Base-by-base conservation (phyloP, 495 filamentous ascomycete species). In the Hyaloscypha hepaticicola region DNA sequence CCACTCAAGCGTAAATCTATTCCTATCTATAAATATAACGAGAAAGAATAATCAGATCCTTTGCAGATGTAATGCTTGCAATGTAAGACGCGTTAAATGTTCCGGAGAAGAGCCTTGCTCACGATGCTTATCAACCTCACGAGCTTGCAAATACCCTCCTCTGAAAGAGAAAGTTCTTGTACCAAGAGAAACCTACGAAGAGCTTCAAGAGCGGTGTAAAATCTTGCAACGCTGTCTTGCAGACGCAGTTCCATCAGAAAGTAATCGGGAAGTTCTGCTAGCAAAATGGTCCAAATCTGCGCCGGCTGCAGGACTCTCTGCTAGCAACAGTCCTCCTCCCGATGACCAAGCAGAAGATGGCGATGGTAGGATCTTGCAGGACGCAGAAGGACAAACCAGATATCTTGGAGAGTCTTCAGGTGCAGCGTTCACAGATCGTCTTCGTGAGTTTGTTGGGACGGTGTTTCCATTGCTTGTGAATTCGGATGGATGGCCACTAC, bases 31-130 rank as follows among this genome's bases (percentile, higher is more conserved):
- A 3, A 19, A 4, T 11, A 11, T 16, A 45, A 16, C 31, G 14
- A 16, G 11, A 19, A 19, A 16, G 7, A 48, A 14, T 25, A 16
- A 3, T 21, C 58, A 48, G 27, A 60, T 4, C 22, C 25, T 14
- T 21, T 8, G 3, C 24, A 79, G 77, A 22, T 80, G 77, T 70
- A 79, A 80, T 64, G 69, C 67, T 60, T 80, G 77, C 73, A 80
- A 80, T 68, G 68, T 79, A 25, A 72, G 74, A 19, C 76, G 77
- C 56, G 75, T 77, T 66, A 80, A 77, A 59, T 80, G 77, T 66
- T 75, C 70, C n/a, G 77, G 77, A 29, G 65, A 74, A 0, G 57
- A 57, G 27, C 77, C 77, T 1, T 80, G 77, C 64, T 31, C 55
- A 9, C 73, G 75, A 59, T 79, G 78, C 64, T 33, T 61, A 22